Evolutionary conservation across 768 basidiomycete genomes (phyloP).

Genomic region (Phaeolepiota aurea): DNA sequence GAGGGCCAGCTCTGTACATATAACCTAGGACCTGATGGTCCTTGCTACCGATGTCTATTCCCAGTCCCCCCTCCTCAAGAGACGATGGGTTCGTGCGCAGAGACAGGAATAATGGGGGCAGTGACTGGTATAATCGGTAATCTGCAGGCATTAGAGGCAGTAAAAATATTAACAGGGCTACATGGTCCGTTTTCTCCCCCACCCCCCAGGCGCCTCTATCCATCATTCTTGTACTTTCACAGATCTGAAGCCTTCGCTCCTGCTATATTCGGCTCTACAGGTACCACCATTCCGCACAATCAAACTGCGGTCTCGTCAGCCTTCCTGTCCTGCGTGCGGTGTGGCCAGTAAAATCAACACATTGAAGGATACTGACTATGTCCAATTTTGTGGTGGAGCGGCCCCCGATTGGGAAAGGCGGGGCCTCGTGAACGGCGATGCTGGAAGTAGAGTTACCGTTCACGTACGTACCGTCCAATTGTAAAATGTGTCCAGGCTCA

Average conservation of each 20-base stretch:
- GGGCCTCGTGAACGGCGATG: constrained; percentile 36
- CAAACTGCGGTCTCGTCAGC: constrained; percentile 66
- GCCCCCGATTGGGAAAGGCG: constrained; percentile 55
- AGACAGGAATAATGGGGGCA: constrained; percentile 79
- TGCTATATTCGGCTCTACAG: constrained; percentile 68
- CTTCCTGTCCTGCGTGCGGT: constrained; percentile 74
- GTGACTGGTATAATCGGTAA: constrained; percentile 89
- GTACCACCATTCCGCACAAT: constrained; percentile 72
- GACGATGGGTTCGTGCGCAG: constrained; percentile 71
- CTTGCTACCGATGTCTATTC: constrained; percentile 93
- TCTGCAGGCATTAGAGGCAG: constrained; percentile 82
- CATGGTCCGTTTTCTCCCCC: constrained; percentile 36
- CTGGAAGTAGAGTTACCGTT: constrained; percentile 32
- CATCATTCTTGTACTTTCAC: not conserved
- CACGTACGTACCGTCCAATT: constrained; percentile 27
- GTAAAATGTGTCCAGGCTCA: no score
- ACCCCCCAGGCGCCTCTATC: not conserved
- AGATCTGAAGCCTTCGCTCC: constrained; percentile 58
- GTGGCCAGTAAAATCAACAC: constrained; percentile 27
- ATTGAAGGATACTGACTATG: constrained; percentile 64
- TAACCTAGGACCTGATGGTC: constrained; percentile 60
- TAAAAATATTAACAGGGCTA: constrained; percentile 67
- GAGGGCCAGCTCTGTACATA: constrained; percentile 79
- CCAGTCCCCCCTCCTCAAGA: constrained; percentile 67
- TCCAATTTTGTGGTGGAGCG: constrained; percentile 78